Base-by-base conservation (phyloP, 345 rosid genomes). In the Conringia planisiliqua region DNA sequence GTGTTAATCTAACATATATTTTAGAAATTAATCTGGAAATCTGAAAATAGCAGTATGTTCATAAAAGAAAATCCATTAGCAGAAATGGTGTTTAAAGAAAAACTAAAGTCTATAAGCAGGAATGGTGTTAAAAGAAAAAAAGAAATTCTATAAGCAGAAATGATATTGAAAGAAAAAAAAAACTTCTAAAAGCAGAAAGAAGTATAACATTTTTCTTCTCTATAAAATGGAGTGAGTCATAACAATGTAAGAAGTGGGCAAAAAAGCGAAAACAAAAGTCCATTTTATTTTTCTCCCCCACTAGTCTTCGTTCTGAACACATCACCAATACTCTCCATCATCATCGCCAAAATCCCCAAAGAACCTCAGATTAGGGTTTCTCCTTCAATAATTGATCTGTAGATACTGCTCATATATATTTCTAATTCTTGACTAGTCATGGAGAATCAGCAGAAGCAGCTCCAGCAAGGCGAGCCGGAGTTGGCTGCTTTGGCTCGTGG, bases 281-380 rank as follows among this genome's bases (percentile, higher is more conserved):
- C 72, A 81, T 83, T 66, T 76, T 68, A 82, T 54, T 74, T 56
- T 64, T 57, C 46, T 50, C 32, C 71, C 60, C 78, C 80, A 63
- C 82, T 74, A 60, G 58, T 76, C 81, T 78, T 64, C 74, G 54
- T 62, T 67, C 66, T 46, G 16, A 66, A 68, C 72, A 72, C 66
- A 68, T 39, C 62, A 39, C 44, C 74, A 62, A 60, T 20, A 68
- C 55, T 66, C 46, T 62, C 44, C 73, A 62, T 68, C 78, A 55
- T 47, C 68, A 43, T 54, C 78, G 18, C 54, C 70, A 55, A 61
- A 75, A 52, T 51, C 75, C 82, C 81, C 72, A 69, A 68, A 67
- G 72, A 71, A 77, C 67, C 80, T 77, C 71, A 64, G 72, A 57
- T 74, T 89, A 89, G 94, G 94, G 90, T 85, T 89, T 85, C 78